Percentiles rank a stretch among this genome's conserved stretches.
Conservation (phyloP, 306 rosid genomes). For the Cucurbita maxima region DNA sequence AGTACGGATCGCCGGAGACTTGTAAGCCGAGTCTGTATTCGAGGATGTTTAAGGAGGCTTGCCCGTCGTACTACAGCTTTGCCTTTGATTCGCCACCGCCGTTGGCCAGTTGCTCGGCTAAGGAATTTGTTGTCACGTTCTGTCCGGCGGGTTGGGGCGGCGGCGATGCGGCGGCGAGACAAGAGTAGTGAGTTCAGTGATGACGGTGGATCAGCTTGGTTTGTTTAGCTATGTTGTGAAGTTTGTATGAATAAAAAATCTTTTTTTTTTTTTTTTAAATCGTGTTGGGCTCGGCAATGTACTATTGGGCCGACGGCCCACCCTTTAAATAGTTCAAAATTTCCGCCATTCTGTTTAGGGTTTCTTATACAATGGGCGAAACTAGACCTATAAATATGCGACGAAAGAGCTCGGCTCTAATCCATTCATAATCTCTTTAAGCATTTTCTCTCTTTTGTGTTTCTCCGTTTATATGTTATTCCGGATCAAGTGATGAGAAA, state of each 20-base stretch:
- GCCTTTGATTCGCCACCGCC: slow-evolving; percentile 68
- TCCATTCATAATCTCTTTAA: not conserved
- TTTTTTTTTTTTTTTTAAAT: not conserved
- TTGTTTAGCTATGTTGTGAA: not conserved
- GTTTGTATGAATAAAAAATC: not conserved
- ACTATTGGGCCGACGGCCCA: not conserved
- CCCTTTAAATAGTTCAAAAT: not conserved
- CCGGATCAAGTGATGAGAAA: slow-evolving; percentile 48
- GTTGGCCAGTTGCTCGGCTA: slow-evolving; percentile 41
- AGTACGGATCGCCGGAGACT: slow-evolving; percentile 39
- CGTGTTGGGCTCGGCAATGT: not conserved
- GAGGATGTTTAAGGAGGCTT: slow-evolving; percentile 59
- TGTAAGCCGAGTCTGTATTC: slow-evolving; percentile 67
- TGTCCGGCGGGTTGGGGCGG: slow-evolving; percentile 60
- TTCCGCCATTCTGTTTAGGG: not conserved
- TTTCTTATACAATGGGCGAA: not conserved
- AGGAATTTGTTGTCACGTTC: slow-evolving; percentile 41
- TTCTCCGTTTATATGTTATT: too few species aligned
- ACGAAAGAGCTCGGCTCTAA: not conserved
- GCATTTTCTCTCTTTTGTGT: not conserved
- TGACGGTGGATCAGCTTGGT: too few species aligned
- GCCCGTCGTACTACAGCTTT: slow-evolving; percentile 60
- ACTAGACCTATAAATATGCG: not conserved
- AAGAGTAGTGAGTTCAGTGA: not conserved
- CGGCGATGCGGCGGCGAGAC: not conserved